Base-by-base conservation (phyloP, 331 rosid genomes). In the Prunus yedoensis region DNA sequence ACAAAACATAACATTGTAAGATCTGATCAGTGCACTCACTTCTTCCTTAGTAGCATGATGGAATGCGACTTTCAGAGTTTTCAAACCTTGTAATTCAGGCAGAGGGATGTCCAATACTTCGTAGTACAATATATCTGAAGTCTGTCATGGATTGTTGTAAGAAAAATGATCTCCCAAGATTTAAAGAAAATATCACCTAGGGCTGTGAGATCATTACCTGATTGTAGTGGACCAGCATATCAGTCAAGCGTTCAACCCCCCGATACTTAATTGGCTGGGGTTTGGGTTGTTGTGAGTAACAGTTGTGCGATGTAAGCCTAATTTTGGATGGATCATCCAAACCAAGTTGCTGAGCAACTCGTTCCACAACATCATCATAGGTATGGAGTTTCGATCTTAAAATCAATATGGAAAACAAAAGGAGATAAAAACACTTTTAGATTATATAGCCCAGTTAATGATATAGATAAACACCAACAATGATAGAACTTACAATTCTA, bases 241-340 rank as follows among this genome's bases (percentile, higher is more conserved):
- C 96, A 66, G 93, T 89, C 80, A 93, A 88, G 80, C 79, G 89
- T 0, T 93, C 98, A 74, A 86, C 87, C 54, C 96, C 98, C 21
- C 96, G 89, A 73, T 89, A 93, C 83, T 93, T 89, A 30, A 93
- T 89, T 57, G 96, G 90, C 77, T 93, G 96, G 35, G 96, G 98
- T 79, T 91, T 93, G 45, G 98, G 98, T 81, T 93, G 96, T 66
- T 93, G 98, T 70, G 98, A 93, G 84, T 93, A 93, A 78, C 95
- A 93, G 81, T 93, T 91, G 80, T 93, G 98, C 3, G 98, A 88
- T 18, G 96, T 93, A 17, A 93, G 92, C 80, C 98, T 88, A 38
- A 93, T 76, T 83, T 89, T 90, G 73, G 95, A 86, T 43, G 95
- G 93, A 81, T 91, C 98, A 7, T 88, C 95, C 87, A 89, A 81